Conservation (phyloP, 345 rosid genomes). For the Eucalyptus rudis region DNA sequence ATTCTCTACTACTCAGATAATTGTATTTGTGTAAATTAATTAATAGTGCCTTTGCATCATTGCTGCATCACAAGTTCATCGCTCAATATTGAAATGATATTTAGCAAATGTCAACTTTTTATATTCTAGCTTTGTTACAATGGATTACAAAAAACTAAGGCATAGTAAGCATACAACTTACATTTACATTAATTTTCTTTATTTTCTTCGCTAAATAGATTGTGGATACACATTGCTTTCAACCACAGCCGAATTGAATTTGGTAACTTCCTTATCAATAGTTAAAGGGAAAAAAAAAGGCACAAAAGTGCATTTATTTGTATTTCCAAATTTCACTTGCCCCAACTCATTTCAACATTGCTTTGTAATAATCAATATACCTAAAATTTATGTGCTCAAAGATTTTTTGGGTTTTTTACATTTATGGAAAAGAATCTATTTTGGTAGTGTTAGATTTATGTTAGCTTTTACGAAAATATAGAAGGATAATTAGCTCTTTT, state of each 20-base stretch:
- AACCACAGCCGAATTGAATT: not conserved
- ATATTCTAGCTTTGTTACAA: not conserved
- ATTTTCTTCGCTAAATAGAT: not conserved
- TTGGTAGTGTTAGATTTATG: not conserved
- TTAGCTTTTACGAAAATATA: not conserved
- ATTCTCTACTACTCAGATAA: not conserved
- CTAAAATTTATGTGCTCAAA: not conserved
- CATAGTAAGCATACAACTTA: not conserved
- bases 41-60: not conserved
- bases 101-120: not conserved
- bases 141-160: not conserved
- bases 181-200: not conserved
- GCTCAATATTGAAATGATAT: not conserved
- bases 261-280: not conserved
- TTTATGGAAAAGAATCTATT: not conserved
- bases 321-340: not conserved
- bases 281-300: not conserved
- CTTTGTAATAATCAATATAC: not conserved
- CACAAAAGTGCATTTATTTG: not conserved
- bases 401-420: not conserved
- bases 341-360: not conserved
- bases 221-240: not conserved
- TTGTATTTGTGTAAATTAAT: not conserved
- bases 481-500: not conserved
- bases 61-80: not conserved